Conservation (phyloP, 1,284 basidiomycete species). For the Exobasidium rhododendri region DNA sequence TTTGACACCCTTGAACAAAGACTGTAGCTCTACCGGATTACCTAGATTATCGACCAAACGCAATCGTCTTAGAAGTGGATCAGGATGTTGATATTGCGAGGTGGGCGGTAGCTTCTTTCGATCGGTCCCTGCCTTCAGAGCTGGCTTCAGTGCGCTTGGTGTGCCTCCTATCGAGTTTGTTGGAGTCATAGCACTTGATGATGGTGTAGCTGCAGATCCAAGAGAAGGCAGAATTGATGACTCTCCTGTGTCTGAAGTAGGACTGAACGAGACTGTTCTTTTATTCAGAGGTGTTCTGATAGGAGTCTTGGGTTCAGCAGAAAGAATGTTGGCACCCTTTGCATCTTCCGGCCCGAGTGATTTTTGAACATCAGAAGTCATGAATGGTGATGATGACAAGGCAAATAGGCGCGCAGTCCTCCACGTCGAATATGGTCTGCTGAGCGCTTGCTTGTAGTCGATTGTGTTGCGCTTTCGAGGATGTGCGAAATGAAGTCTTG, state of each 20-base stretch:
- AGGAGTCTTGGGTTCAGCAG: neutral
- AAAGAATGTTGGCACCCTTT: neutral
- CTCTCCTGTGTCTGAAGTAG: neutral
- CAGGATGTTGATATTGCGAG: conserved; percentile 52
- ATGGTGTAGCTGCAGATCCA: neutral
- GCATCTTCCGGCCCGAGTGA: neutral
- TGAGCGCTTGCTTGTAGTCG: too few species aligned
- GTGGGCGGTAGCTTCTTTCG: conserved; percentile 43
- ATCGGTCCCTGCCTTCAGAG: conserved; percentile 44
- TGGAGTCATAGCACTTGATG: neutral
- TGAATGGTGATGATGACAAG: neutral
- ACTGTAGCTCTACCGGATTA: conserved; percentile 42
- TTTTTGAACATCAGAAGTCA: neutral
- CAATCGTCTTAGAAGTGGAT: conserved; percentile 54
- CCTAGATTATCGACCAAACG: conserved; percentile 51
- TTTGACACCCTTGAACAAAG: conserved; percentile 50
- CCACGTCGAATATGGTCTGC: too few species aligned
- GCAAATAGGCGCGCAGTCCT: too few species aligned
- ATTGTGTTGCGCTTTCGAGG: too few species aligned
- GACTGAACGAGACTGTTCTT: conserved; percentile 2
- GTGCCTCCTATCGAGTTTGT: neutral
- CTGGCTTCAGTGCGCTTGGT: conserved; percentile 37
- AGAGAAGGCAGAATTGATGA: neutral
- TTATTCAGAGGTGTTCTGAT: neutral
- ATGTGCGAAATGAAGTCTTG: too few species aligned